A percentile compares a stretch with the other conserved stretches of the same genome.
Conservation (phyloP, 2,329 filamentous ascomycete genomes). For the Cordyceps cateniannulata region DNA sequence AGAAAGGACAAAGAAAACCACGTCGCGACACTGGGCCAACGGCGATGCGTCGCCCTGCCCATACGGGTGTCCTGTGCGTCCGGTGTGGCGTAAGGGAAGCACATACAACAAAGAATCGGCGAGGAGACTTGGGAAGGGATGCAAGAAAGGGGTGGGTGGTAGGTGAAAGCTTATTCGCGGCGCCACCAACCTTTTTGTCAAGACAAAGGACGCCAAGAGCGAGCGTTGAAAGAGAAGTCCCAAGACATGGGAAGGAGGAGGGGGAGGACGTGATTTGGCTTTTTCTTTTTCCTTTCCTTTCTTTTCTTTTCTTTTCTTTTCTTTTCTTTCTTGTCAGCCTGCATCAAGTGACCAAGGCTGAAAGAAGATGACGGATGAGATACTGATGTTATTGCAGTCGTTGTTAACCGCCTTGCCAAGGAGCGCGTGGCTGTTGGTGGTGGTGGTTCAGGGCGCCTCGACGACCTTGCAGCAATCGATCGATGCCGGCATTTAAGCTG, state of each 20-base stretch:
- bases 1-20: neutral
- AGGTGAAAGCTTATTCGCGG: neutral
- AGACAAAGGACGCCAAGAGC: neutral
- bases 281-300: neutral
- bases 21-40: neutral
- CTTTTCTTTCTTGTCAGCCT: neutral
- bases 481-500: neutral
- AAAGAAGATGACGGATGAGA: neutral
- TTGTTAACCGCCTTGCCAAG: neutral
- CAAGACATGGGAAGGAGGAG: neutral
- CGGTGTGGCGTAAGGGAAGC: constrained; percentile 5
- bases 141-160: neutral
- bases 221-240: neutral
- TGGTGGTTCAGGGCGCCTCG: too few relatives aligned
- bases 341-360: neutral
- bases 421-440: too few relatives aligned
- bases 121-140: neutral
- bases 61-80: constrained; percentile 5
- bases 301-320: neutral
- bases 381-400: too few relatives aligned
- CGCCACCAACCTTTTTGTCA: neutral
- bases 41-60: neutral
- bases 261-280: neutral
- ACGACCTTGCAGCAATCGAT: neutral
- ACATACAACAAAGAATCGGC: neutral